Evolutionary conservation across 768 basidiomycete genomes (phyloP).

Genomic region (Boletales sp.): DNA sequence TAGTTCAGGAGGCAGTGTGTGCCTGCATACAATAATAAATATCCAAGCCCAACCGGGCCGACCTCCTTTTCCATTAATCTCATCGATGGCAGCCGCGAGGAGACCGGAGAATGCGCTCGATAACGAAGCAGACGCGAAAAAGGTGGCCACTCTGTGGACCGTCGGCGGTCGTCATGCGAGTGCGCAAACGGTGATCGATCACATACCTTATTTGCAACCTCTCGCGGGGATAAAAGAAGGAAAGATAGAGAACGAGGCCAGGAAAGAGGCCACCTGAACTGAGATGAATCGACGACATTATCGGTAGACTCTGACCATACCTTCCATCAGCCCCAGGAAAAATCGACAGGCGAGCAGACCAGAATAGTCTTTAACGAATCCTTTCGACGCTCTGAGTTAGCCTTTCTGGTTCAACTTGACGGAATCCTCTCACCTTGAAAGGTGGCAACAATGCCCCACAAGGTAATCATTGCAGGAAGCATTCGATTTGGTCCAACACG

Average conservation of each 20-base stretch:
- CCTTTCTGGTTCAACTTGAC: neutral
- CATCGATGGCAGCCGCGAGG: slow-evolving; percentile 52
- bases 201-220: slow-evolving; percentile 21
- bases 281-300: neutral
- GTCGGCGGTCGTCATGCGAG: slow-evolving; percentile 8
- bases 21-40: slow-evolving; percentile 44
- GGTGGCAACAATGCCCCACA: slow-evolving; percentile 63
- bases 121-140: slow-evolving; percentile 44
- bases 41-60: slow-evolving; percentile 62
- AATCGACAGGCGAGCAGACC: slow-evolving; percentile 50
- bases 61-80: slow-evolving; percentile 50
- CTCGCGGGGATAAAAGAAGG: slow-evolving; percentile 40
- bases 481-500: slow-evolving; percentile 49
- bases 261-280: slow-evolving; percentile 53
- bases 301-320: slow-evolving; percentile 23
- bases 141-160: slow-evolving; percentile 28
- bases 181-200: neutral
- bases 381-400: slow-evolving; percentile 20
- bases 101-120: slow-evolving; percentile 62
- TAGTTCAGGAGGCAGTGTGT: neutral
- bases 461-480: slow-evolving; percentile 56
- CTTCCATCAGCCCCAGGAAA: slow-evolving; percentile 55
- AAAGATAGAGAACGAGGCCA: slow-evolving; percentile 53
- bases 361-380: slow-evolving; percentile 44
- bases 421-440: slow-evolving; percentile 44